phyloP scores from a whole-genome alignment of 345 rosid species.

The Salix exigua region DNA sequence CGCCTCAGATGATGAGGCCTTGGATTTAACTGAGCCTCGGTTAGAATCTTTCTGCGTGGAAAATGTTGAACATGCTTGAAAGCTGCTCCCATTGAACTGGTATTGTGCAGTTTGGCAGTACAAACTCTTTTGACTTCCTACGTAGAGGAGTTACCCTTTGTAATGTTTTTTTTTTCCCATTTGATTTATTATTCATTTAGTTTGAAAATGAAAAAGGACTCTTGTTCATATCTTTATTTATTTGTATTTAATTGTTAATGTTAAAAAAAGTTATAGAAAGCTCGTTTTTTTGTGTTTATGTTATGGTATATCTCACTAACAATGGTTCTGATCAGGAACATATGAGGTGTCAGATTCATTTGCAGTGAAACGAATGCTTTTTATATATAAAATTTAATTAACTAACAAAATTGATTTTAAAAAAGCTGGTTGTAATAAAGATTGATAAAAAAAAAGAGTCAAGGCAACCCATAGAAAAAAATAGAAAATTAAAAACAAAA shows the following conservation, averaged over 20 bases:
- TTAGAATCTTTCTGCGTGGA: slow-evolving; percentile 70
- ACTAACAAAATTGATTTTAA: too few relatives aligned
- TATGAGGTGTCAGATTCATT: not conserved
- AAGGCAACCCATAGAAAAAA: too few relatives aligned
- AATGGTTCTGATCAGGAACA: not conserved
- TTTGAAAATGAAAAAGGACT: not conserved
- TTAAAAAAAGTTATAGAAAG: not conserved
- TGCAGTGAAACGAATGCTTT: not conserved
- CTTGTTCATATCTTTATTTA: not conserved
- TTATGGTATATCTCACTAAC: not conserved
- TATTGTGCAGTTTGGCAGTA: not conserved
- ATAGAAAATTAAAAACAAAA: too few relatives aligned
- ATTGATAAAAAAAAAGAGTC: too few relatives aligned
- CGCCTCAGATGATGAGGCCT: slow-evolving; percentile 58
- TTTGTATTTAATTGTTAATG: slow-evolving; percentile 6
- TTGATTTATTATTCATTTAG: not conserved
- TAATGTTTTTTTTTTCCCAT: not conserved
- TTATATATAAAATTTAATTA: too few relatives aligned
- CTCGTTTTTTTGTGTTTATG: not conserved
- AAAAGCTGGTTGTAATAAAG: too few relatives aligned
- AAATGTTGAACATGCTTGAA: slow-evolving; percentile 42
- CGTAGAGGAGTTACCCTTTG: not conserved
- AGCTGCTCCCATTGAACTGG: slow-evolving; percentile 14
- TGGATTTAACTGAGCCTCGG: slow-evolving; percentile 86
- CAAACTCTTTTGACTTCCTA: slow-evolving; percentile 15